phyloP scores from a whole-genome alignment of 306 rosid species.

The Cyclanthera cordifolia region DNA sequence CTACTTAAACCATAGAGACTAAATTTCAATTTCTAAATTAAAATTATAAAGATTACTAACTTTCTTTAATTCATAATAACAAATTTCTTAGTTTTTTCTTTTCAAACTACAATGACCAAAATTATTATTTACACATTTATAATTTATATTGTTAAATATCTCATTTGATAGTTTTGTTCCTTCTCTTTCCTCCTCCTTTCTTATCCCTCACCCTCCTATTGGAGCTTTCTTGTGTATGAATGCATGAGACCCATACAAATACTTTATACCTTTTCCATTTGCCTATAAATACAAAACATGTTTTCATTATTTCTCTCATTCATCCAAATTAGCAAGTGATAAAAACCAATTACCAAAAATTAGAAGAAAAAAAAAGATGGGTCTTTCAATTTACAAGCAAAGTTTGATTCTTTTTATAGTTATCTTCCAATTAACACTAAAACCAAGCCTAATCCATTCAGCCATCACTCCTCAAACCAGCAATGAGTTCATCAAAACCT shows the following conservation, averaged over 20 bases:
- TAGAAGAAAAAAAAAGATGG: conserved; percentile 4
- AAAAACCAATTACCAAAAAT: neutral
- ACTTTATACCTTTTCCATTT: neutral
- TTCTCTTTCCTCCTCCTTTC: neutral
- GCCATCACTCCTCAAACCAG: conserved; percentile 8
- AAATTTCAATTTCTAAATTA: too few relatives aligned
- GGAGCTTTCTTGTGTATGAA: neutral
- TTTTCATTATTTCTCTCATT: neutral
- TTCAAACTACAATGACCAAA: too few relatives aligned
- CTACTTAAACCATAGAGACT: too few relatives aligned
- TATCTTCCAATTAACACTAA: neutral
- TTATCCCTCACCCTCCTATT: too few relatives aligned
- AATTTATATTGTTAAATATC: neutral
- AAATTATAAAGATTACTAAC: too few relatives aligned
- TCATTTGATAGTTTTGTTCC: neutral
- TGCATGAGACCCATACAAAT: neutral
- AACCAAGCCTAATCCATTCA: neutral
- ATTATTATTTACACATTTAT: too few relatives aligned
- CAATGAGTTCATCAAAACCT: conserved; percentile 47
- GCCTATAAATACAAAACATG: neutral
- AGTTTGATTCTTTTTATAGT: neutral
- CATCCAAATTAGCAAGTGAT: neutral
- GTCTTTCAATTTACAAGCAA: neutral
- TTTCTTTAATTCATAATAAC: too few relatives aligned
- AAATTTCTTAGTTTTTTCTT: too few relatives aligned